Evolutionary conservation across 1,284 basidiomycete genomes (phyloP), one percentile per base, ranked within the genome.

Genomic region (Papiliotrema terrestris): DNA sequence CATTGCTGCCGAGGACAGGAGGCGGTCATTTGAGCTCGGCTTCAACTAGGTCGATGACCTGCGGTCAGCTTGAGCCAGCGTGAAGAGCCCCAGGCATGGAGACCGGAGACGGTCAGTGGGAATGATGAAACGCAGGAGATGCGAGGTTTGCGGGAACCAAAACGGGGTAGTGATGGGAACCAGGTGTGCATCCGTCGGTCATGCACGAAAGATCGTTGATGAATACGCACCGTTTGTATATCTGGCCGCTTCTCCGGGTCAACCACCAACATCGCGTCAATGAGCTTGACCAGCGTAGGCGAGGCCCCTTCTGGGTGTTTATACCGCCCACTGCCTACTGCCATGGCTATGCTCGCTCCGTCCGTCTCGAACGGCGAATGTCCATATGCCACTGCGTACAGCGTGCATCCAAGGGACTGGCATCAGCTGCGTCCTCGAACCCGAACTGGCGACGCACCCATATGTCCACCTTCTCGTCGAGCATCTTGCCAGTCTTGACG

Each of bases 381-480:
- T 1, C 87, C 88, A 75, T 96, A 95, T 0, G 91, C 91, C 41
- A 96, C 83, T 0, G 93, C 91, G 63, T 84, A 97, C 32, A 97
- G 81, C 0, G 89, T 91, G 76, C 91, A 94, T 0, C 93, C 93
- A 5, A 97, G 82, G 1, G 91, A 94, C 91, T 92, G 52, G 2
- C 11, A 32, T 45, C 11, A 35, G 14, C 22, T 39, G 45, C 8
- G 20, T 36, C 39, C 29, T 17, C 43, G 15, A 5, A 17, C 29
- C 11, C 11, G 29, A 32, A 11, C 29, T 32, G 6, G 11, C 19
- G 25, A 73, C 84, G 54, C 76, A 91, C 90, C 91, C 93, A 97
- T 48, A 97, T 92, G 73, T 97, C 93, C 15, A 95, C 91, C 68
- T 91, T 91, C 77, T 96, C 93, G 66, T 93, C 89, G n/a, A 97